Percentiles rank a stretch among this genome's conserved stretches.
Conservation (phyloP, 805 yeast species). For the Candida chilensis region DNA sequence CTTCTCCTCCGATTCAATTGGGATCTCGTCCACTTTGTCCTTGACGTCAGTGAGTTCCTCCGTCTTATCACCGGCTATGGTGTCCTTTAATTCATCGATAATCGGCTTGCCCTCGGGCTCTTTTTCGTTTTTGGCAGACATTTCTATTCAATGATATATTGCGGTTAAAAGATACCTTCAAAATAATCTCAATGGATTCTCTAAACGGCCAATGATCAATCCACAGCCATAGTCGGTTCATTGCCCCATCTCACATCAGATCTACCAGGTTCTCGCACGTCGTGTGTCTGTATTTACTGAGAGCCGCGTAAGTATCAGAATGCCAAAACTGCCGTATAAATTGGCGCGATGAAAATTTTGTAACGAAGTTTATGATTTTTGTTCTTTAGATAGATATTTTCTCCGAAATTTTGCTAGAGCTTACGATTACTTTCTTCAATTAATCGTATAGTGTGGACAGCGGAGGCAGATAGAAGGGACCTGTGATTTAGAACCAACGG, state of each 20-base stretch:
- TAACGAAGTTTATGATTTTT: constrained; percentile 3
- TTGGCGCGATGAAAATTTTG: too few relatives aligned
- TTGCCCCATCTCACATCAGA: neutral
- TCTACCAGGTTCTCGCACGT: neutral
- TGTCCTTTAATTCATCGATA: neutral
- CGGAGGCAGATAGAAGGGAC: constrained; percentile 24
- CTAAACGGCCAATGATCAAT: neutral
- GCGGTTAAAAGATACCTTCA: neutral
- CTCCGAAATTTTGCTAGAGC: constrained; percentile 34
- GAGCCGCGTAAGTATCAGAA: neutral
- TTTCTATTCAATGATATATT: neutral
- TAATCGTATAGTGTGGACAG: constrained; percentile 35
- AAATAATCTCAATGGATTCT: too few relatives aligned
- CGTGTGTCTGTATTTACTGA: neutral
- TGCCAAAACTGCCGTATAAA: too few relatives aligned
- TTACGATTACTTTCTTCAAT: constrained; percentile 14
- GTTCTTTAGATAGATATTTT: constrained; percentile 14
- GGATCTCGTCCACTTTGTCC: constrained; percentile 1
- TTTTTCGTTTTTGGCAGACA: neutral
- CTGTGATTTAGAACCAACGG: constrained; percentile 1
- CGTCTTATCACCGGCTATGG: neutral
- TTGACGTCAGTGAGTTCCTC: neutral
- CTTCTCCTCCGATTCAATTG: constrained; percentile 4
- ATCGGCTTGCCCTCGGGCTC: neutral
- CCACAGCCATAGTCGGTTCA: neutral